Evolutionary conservation across 768 basidiomycete genomes (phyloP).

Genomic region (Suillus brevipes): DNA sequence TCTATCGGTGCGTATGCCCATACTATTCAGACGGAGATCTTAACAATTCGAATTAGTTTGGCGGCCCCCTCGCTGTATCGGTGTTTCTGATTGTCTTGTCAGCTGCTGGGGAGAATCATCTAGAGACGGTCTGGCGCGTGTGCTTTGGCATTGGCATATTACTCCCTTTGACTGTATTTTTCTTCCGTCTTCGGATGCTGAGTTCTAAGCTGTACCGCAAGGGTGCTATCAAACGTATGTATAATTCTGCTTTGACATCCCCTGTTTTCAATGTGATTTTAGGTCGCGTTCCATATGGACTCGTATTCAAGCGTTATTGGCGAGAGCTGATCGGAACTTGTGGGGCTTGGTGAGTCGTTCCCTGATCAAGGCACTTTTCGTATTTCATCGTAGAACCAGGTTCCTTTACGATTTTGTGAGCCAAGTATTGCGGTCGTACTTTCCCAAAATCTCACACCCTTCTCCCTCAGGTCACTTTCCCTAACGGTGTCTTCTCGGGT

Average conservation of each 20-base stretch:
- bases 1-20: conserved; percentile 46
- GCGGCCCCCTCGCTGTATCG: conserved; percentile 64
- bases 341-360: conserved; percentile 58
- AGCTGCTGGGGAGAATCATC: conserved; percentile 60
- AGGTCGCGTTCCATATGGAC: conserved; percentile 60
- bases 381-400: conserved; percentile 35
- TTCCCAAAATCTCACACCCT: conserved; percentile 4
- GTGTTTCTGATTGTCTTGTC: conserved; percentile 70
- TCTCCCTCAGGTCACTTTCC: conserved; percentile 58
- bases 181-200: conserved; percentile 73
- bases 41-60: conserved; percentile 43
- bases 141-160: conserved; percentile 65
- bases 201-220: conserved; percentile 63
- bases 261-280: conserved; percentile 7
- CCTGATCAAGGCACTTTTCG: neutral
- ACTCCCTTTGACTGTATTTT: conserved; percentile 66
- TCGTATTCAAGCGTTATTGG: conserved; percentile 68
- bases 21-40: conserved; percentile 1
- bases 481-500: conserved; percentile 69
- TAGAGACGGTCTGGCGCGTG: conserved; percentile 66
- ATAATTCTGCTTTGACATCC: neutral
- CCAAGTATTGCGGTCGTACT: neutral
- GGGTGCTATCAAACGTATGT: conserved; percentile 61
- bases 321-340: conserved; percentile 66
- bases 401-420: conserved; percentile 69